phyloP scores from a whole-genome alignment of 441 rosid genomes.

The Aleurites moluccanus region DNA sequence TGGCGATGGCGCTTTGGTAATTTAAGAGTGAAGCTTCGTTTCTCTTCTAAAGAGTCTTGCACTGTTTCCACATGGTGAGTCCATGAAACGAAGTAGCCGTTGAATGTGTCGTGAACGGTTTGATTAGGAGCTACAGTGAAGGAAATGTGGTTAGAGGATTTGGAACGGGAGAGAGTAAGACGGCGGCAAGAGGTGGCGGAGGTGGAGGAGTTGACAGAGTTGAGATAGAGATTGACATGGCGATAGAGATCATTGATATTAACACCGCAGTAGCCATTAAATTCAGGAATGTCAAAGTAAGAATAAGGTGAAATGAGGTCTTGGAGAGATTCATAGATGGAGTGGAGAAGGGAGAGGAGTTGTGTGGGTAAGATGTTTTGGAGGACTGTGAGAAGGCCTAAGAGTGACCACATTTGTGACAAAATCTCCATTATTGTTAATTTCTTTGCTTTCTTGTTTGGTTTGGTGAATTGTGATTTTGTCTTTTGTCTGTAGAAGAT shows the following conservation, averaged over 20 bases:
- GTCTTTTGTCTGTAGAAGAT: constrained; percentile 12
- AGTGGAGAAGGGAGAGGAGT: constrained; percentile 40
- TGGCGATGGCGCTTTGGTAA: constrained; percentile 39
- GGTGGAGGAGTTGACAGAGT: constrained; percentile 36
- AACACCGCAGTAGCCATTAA: constrained; percentile 50
- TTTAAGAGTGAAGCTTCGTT: constrained; percentile 49
- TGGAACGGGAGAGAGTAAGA: constrained; percentile 43
- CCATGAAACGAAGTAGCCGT: constrained; percentile 38
- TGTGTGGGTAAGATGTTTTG: constrained; percentile 52
- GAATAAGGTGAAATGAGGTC: constrained; percentile 41
- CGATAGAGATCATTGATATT: constrained; percentile 48
- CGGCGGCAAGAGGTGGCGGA: constrained; percentile 37
- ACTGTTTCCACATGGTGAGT: constrained; percentile 49
- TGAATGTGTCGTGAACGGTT: constrained; percentile 34
- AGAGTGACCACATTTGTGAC: constrained; percentile 52
- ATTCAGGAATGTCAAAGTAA: constrained; percentile 46
- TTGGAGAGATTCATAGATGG: constrained; percentile 45
- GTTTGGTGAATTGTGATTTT: constrained; percentile 18
- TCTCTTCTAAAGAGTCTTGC: constrained; percentile 49
- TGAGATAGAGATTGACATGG: constrained; percentile 44
- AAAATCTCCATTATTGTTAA: constrained; percentile 39
- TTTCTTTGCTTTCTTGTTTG: background rate
- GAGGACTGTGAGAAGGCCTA: constrained; percentile 52
- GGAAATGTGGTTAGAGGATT: constrained; percentile 37
- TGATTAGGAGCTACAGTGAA: constrained; percentile 50